Base-by-base conservation (phyloP, 192 early-diverging fungal species). In the Backusella tarrabulga region DNA sequence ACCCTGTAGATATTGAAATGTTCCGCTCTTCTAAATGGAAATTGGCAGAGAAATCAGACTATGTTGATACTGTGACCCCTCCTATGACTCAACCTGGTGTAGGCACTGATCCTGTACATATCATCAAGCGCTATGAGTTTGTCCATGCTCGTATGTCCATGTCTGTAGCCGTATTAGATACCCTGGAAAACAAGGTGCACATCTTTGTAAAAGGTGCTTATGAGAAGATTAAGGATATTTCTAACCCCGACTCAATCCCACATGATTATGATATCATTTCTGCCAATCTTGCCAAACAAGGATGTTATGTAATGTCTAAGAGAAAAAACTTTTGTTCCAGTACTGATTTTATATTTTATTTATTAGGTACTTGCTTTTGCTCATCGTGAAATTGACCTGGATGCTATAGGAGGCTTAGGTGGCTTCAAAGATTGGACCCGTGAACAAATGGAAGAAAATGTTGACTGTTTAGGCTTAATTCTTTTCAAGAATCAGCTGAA, bases 401-500 rank as follows among this genome's bases (percentile, higher is more conserved):
- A 83, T 15, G 56, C 76, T 6, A 50, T 90, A 34, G 76, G 81
- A 40, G 81, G 81, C 21, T 21, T 78, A 38, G 41, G 56, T n/a
- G 71, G 35, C 1, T 80, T 80, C 66, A 76, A 76, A n/a, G 38
- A 82, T n/a, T 79, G 80, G 77, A 74, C 78, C 14, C 87, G 92
- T 54, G 86, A 88, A 29, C 88, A 88, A 17, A 82, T 93, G 71
- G 94, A 94, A 78, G 40, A 83, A 23, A 85, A 85, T 8, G 85
- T 84, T 56, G 80, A 83, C 34, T 81, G 91, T 42, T 63, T 89
- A 17, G 92, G 92, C 14, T 80, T 95, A 8, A 73, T 93, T 21
- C 76, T 95, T 29, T 94, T 95, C 81, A 87, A 92, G 60, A 95
- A 95, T 78, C 85, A 90, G 77, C 83, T 95, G 19, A 95, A 95